Evolutionary conservation across 768 basidiomycete species (phyloP).

Genomic region (Suillus bovinus): DNA sequence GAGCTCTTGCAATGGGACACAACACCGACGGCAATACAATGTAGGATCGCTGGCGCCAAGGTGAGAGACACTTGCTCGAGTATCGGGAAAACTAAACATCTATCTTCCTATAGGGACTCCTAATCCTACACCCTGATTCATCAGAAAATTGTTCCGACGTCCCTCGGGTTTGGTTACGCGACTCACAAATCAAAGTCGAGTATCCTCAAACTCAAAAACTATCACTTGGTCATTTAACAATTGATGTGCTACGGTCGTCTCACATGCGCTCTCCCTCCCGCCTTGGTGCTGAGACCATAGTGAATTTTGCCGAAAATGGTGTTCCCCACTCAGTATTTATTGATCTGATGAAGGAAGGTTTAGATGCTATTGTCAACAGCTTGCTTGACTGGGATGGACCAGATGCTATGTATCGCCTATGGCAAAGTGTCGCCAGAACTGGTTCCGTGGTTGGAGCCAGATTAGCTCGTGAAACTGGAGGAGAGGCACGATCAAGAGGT

Average conservation of each 20-base stretch:
- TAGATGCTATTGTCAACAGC: constrained; percentile 37
- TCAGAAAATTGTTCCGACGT: constrained; percentile 16
- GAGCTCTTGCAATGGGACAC: constrained; percentile 37
- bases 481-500: constrained; percentile 44
- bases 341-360: constrained; percentile 36
- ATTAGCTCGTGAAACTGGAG: constrained; percentile 34
- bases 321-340: constrained; percentile 46
- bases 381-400: constrained; percentile 47
- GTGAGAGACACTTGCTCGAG: constrained; percentile 16
- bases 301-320: constrained; percentile 66
- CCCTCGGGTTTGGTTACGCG: constrained; percentile 35
- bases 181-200: constrained; percentile 48
- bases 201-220: constrained; percentile 31
- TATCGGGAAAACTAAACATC: neutral
- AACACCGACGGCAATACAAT: constrained; percentile 51
- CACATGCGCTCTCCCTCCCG: constrained; percentile 46
- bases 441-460: constrained; percentile 44
- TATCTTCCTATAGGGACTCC: constrained; percentile 19
- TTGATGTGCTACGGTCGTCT: constrained; percentile 57
- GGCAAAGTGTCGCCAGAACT: constrained; percentile 39
- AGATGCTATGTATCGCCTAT: constrained; percentile 43
- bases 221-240: constrained; percentile 45
- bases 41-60: constrained; percentile 49
- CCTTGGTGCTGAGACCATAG: constrained; percentile 57
- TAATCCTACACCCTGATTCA: constrained; percentile 32